phyloP scores from a whole-genome alignment of 352 stramenopile species.

The Pythium oligandrum region DNA sequence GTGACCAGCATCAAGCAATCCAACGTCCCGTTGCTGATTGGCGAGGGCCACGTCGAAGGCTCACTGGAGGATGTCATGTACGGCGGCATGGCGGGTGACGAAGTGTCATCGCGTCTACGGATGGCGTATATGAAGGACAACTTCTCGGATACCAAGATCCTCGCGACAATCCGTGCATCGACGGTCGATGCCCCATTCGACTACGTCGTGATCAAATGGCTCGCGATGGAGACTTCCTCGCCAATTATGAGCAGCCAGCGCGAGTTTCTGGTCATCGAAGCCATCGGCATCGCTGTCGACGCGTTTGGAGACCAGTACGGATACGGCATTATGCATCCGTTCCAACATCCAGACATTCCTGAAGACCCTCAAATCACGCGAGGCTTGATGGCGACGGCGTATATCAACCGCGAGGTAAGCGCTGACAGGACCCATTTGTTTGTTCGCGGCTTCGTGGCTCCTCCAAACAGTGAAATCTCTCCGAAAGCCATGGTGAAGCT shows the following conservation, averaged over 20 bases:
- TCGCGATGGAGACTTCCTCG: constrained; percentile 11
- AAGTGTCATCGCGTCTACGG: constrained; percentile 19
- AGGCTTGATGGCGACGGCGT: constrained; percentile 29
- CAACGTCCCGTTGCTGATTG: constrained; percentile 13
- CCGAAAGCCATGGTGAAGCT: constrained; percentile 28
- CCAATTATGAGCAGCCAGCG: constrained; percentile 2
- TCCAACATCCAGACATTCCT: constrained; percentile 28
- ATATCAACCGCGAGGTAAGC: constrained; percentile 26
- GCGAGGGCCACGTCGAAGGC: constrained; percentile 15
- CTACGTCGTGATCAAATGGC: constrained; percentile 46
- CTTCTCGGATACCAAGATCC: constrained; percentile 18
- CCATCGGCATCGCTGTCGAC: constrained; percentile 32
- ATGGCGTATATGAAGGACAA: constrained; percentile 26
- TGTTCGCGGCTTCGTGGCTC: constrained; percentile 36
- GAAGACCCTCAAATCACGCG: constrained; percentile 33
- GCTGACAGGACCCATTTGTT: constrained; percentile 36
- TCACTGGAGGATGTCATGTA: constrained; percentile 21
- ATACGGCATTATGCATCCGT: constrained; percentile 57
- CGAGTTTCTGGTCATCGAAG: constrained; percentile 45
- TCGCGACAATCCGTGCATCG: constrained; percentile 23
- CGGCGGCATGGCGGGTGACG: constrained; percentile 16
- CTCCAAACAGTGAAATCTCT: constrained; percentile 22
- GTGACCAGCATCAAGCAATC: too few species aligned
- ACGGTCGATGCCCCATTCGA: constrained; percentile 29
- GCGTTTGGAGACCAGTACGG: constrained; percentile 19